Evolutionary conservation across 345 rosid species (phyloP).

Genomic region (Acer yangbiense): DNA sequence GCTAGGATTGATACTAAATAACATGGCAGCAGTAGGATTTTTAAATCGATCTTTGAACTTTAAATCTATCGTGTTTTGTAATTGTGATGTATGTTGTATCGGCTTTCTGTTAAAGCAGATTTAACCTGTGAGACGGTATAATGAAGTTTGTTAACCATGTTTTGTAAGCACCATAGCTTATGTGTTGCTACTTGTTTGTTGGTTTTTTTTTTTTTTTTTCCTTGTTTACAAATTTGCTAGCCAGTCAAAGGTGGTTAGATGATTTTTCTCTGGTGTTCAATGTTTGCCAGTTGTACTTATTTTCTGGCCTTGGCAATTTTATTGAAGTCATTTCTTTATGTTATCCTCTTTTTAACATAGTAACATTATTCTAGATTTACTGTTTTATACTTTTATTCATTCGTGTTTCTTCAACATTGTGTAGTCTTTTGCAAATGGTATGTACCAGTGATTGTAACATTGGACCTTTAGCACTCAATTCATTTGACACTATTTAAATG

Average conservation of each 20-base stretch:
- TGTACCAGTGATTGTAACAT: background rate
- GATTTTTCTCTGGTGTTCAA: background rate
- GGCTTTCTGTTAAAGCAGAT: background rate
- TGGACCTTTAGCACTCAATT: background rate
- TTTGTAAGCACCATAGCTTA: conserved; percentile 4
- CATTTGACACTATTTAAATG: background rate
- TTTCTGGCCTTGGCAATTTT: background rate
- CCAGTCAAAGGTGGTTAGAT: background rate
- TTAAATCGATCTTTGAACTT: background rate
- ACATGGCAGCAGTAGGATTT: background rate
- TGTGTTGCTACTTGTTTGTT: background rate
- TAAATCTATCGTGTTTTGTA: background rate
- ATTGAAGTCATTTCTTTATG: background rate
- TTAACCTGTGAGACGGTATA: background rate
- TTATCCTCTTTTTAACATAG: background rate
- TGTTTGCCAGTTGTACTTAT: background rate
- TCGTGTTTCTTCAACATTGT: background rate
- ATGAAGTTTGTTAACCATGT: background rate
- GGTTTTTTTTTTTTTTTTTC: background rate
- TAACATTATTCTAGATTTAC: background rate
- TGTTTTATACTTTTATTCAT: background rate
- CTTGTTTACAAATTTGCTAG: background rate
- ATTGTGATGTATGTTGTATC: background rate
- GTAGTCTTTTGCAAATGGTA: background rate
- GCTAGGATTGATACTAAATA: background rate